These are phyloP conservation scores for Vigna unguiculata DNA, from an alignment of 306 rosid genomes.

Conservation along the genomic window DNA sequence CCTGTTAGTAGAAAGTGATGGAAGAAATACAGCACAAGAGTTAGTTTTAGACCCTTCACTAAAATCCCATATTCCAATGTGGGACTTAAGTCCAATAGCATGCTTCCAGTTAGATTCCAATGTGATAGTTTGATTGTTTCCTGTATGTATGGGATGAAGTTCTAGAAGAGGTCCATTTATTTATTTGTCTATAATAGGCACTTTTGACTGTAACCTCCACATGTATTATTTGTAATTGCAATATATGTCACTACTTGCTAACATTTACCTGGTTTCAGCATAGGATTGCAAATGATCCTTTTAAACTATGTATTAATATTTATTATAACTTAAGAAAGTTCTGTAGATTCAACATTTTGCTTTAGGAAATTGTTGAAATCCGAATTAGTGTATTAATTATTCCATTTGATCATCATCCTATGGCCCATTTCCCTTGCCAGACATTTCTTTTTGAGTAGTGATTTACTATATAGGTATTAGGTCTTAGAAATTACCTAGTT, in stretches of 20 bases:
- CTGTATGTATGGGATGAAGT: not conserved
- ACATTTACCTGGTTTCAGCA: conserved; percentile 6
- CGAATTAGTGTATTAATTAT: not conserved
- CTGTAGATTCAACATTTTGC: not conserved
- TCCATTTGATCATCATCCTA: conserved; percentile 9
- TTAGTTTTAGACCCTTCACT: not conserved
- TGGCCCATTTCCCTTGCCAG: not conserved
- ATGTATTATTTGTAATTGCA: not conserved
- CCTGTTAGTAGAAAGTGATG: not conserved
- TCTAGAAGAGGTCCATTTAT: not conserved
- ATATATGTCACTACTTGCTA: not conserved
- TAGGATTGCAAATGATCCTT: not conserved
- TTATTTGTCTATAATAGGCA: not conserved
- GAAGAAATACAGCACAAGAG: not conserved
- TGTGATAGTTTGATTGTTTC: not conserved
- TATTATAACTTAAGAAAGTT: not conserved
- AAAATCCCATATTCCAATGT: not conserved
- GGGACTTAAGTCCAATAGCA: not conserved
- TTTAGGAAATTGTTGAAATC: not conserved
- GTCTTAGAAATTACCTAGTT: conserved; percentile 1
- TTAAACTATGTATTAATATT: not conserved
- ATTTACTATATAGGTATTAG: not conserved
- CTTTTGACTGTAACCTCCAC: not conserved
- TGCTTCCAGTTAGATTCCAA: not conserved
- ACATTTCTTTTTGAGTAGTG: not conserved